Conservation (phyloP, 2,329 filamentous ascomycete genomes). For the Fusarium heterosporum region DNA sequence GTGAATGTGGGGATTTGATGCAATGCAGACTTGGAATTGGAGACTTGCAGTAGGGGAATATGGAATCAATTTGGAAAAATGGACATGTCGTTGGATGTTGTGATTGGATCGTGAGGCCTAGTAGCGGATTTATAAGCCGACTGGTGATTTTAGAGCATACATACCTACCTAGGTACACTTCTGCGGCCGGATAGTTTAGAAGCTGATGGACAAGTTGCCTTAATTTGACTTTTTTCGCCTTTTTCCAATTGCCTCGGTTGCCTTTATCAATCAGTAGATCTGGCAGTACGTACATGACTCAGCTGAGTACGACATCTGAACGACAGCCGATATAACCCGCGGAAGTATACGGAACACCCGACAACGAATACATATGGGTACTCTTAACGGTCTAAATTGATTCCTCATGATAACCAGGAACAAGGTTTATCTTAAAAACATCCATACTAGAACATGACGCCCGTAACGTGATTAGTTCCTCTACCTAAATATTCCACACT, state of each 20-base stretch:
- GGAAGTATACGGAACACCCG: background rate
- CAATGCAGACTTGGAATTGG: slow-evolving; percentile 13
- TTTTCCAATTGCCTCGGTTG: background rate
- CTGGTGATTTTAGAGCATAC: background rate
- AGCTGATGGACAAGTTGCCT: slow-evolving; percentile 17
- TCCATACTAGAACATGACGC: slow-evolving; percentile 1
- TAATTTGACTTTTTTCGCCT: slow-evolving; percentile 3
- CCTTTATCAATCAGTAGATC: slow-evolving; percentile 37
- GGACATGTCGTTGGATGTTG: background rate
- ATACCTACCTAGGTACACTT: too few relatives aligned
- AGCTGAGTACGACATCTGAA: background rate
- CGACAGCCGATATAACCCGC: slow-evolving; percentile 1
- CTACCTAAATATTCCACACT: slow-evolving; percentile 1
- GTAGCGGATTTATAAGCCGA: slow-evolving; percentile 29
- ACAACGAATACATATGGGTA: background rate
- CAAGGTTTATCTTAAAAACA: slow-evolving; percentile 4
- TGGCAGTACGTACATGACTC: slow-evolving; percentile 8
- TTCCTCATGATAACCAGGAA: slow-evolving; percentile 37
- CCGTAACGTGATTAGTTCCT: slow-evolving; percentile 5
- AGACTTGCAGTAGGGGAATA: slow-evolving; percentile 1
- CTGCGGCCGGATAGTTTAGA: slow-evolving; percentile 9
- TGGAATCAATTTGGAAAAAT: slow-evolving; percentile 38
- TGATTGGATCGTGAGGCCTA: slow-evolving; percentile 25
- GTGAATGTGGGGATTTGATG: slow-evolving; percentile 12
- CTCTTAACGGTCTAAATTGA: slow-evolving; percentile 19